Conservation (phyloP, 805 yeast species). For the Zygosaccharomyces bailii region DNA sequence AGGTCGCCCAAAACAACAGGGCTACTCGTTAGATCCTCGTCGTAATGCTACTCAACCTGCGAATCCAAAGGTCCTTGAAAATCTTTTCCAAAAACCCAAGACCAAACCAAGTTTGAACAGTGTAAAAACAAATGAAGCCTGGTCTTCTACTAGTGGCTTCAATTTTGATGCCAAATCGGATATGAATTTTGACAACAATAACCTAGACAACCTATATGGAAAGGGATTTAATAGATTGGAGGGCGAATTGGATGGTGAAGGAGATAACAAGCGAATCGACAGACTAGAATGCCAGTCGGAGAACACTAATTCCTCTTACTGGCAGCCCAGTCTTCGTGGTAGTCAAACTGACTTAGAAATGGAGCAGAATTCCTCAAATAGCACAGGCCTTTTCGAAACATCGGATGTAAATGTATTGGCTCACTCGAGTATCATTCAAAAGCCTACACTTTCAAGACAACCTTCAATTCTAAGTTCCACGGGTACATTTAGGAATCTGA, state of each 20-base stretch:
- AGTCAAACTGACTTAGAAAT: slow-evolving; percentile 2
- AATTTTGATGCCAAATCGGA: slow-evolving; percentile 1
- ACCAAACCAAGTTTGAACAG: slow-evolving; percentile 12
- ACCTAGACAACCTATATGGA: background rate
- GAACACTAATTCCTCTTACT: slow-evolving; percentile 1
- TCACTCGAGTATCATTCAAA: slow-evolving; percentile 29
- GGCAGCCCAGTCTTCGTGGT: slow-evolving; percentile 7
- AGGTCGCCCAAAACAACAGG: slow-evolving; percentile 7
- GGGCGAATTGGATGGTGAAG: background rate
- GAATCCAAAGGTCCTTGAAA: slow-evolving; percentile 19
- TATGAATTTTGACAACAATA: background rate
- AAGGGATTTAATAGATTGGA: background rate
- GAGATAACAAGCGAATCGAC: background rate
- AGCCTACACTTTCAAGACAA: slow-evolving; percentile 23
- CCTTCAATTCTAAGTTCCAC: slow-evolving; percentile 27
- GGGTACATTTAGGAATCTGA: slow-evolving; percentile 30
- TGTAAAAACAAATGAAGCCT: slow-evolving; percentile 14
- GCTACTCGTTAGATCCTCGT: slow-evolving; percentile 32
- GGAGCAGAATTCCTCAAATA: background rate
- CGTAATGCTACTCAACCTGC: slow-evolving; percentile 31
- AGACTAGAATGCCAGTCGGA: background rate
- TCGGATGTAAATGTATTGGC: slow-evolving; percentile 26
- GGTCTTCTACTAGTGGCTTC: slow-evolving; percentile 15
- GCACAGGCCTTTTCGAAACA: slow-evolving; percentile 6
- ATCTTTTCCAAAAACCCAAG: slow-evolving; percentile 16